Evolutionary conservation across 75 land plant species (phyloP).

Genomic region (Pseudotsuga menziesii): DNA sequence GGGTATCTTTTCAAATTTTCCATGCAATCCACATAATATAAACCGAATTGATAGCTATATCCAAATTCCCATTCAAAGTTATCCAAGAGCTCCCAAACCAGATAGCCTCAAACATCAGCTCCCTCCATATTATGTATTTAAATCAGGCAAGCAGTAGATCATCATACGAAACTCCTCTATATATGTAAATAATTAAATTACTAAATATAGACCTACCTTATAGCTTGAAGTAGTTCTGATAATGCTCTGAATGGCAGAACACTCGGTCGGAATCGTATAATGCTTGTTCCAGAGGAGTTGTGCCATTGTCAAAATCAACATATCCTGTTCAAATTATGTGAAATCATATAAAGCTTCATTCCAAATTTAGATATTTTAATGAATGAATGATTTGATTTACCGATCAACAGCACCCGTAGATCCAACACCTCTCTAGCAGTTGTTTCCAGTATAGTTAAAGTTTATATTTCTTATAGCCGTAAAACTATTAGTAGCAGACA

Average conservation of each 20-base stretch:
- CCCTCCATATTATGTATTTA: slow-evolving; percentile 27
- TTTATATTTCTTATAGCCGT: too few relatives aligned
- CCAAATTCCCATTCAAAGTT: slow-evolving; percentile 58
- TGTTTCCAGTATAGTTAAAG: too few relatives aligned
- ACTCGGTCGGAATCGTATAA: background rate
- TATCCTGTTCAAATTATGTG: slow-evolving; percentile 5
- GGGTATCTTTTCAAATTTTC: slow-evolving; percentile 36
- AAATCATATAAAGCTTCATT: background rate
- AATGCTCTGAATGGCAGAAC: background rate
- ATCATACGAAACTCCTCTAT: background rate
- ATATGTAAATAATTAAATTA: background rate
- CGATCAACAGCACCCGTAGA: too few relatives aligned
- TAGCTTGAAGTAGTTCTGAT: background rate
- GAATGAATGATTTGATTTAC: too few relatives aligned
- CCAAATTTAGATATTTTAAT: background rate
- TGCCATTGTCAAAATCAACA: slow-evolving; percentile 7
- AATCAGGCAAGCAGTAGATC: background rate
- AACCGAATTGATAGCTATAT: slow-evolving; percentile 41
- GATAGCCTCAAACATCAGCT: slow-evolving; percentile 40
- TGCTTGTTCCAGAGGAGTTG: background rate
- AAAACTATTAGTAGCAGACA: too few relatives aligned
- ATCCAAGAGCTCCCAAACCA: slow-evolving; percentile 61
- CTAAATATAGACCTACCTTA: background rate
- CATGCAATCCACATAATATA: slow-evolving; percentile 45
- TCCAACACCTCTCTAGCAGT: too few relatives aligned